Evolutionary conservation across 805 yeast genomes (phyloP).

Genomic region (Monosporozyma siamensis): DNA sequence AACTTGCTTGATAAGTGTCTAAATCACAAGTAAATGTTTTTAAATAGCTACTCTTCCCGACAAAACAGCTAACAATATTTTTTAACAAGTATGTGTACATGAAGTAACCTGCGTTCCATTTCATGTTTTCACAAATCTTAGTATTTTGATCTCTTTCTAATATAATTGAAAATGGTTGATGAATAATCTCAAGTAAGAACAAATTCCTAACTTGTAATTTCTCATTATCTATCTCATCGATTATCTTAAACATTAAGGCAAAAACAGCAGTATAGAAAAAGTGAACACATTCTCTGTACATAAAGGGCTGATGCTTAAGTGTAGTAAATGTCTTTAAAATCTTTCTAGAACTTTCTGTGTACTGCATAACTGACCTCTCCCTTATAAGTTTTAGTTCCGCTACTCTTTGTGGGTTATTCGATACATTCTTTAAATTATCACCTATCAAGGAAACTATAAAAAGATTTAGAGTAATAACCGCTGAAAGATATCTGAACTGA

Average conservation of each 20-base stretch:
- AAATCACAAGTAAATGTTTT: constrained; percentile 1
- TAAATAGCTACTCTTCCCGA: constrained; percentile 4
- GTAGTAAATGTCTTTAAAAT: constrained; percentile 14
- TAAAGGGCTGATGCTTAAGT: constrained; percentile 14
- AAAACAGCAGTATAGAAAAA: constrained; percentile 11
- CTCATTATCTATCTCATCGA: constrained; percentile 7
- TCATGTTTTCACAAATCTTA: constrained; percentile 14
- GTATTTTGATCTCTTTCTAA: constrained; percentile 5
- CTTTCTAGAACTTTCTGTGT: constrained; percentile 7
- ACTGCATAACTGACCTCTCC: constrained; percentile 4
- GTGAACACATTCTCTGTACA: constrained; percentile 11
- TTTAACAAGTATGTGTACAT: constrained; percentile 16
- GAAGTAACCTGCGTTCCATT: constrained; percentile 21
- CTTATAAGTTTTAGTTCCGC: not conserved
- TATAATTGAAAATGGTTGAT: constrained; percentile 5
- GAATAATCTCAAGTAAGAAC: constrained; percentile 6
- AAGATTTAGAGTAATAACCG: constrained; percentile 6
- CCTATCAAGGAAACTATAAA: constrained; percentile 10
- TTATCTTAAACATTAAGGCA: constrained; percentile 7
- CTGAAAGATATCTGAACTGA: constrained; percentile 9
- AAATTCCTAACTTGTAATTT: constrained; percentile 4
- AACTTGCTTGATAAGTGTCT: not conserved
- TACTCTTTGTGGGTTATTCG: not conserved
- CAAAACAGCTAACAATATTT: constrained; percentile 9
- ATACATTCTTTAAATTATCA: constrained; percentile 10